Conservation (phyloP, 2,329 filamentous ascomycete species). For the Fusarium lyarnte region DNA sequence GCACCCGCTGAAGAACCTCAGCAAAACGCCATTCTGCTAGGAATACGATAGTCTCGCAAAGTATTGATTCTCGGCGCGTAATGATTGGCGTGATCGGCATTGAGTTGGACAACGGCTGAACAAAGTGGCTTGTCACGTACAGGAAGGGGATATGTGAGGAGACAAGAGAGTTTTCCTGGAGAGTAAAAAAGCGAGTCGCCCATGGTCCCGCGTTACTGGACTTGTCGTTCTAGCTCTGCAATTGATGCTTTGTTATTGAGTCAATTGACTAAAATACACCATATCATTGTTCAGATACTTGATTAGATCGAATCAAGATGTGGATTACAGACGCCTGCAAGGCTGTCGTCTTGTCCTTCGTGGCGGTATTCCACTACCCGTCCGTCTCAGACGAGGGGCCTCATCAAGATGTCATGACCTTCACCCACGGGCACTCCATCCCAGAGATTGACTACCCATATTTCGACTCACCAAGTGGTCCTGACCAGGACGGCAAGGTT, state of each 20-base stretch:
- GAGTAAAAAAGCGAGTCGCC: background rate
- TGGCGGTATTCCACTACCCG: constrained; percentile 3
- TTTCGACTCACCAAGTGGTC: background rate
- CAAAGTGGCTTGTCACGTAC: background rate
- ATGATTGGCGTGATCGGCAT: background rate
- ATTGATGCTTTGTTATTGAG: fast-evolving
- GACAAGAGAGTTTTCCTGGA: background rate
- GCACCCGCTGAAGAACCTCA: background rate
- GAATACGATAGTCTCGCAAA: background rate
- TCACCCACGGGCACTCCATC: background rate
- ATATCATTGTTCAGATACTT: fast-evolving
- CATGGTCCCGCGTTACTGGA: background rate
- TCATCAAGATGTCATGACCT: constrained; percentile 2
- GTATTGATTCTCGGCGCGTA: background rate
- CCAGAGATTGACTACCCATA: background rate
- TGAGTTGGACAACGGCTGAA: background rate
- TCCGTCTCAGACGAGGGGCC: background rate
- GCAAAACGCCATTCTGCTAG: background rate
- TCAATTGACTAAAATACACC: background rate
- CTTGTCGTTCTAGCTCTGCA: background rate
- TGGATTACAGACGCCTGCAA: constrained; percentile 12
- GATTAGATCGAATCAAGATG: background rate
- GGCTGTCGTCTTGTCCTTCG: background rate
- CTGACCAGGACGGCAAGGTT: background rate
- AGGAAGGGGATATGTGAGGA: background rate